These are phyloP conservation scores for Cytospora leucostoma DNA, from an alignment of 2,329 filamentous ascomycete species.

Conservation along the genomic window DNA sequence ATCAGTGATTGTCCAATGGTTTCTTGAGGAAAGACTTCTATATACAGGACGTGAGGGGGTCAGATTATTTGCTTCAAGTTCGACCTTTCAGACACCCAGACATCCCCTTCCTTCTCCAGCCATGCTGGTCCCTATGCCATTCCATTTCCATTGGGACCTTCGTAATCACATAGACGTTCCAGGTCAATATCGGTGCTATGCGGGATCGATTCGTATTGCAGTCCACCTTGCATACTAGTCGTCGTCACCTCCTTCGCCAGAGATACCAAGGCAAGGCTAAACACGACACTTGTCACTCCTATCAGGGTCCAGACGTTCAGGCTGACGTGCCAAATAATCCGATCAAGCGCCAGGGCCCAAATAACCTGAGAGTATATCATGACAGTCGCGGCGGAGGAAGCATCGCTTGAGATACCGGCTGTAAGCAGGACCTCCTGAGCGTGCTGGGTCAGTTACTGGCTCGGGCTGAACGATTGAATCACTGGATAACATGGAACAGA, in stretches of 20 bases:
- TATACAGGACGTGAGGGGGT: too few species aligned
- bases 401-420: constrained; percentile 71
- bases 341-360: constrained; percentile 49
- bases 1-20: too few species aligned
- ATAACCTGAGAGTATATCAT: constrained; percentile 63
- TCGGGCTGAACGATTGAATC: not conserved
- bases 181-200: not conserved
- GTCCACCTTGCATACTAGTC: not conserved
- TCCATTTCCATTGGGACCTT: not conserved
- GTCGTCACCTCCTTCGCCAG: constrained; percentile 18
- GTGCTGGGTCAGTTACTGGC: not conserved
- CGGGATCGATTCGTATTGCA: not conserved
- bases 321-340: constrained; percentile 18
- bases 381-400: constrained; percentile 58
- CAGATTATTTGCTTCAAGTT: not conserved
- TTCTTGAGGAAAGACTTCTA: too few species aligned
- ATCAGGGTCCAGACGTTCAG: constrained; percentile 17
- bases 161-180: constrained; percentile 15
- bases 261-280: constrained; percentile 17
- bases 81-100: not conserved
- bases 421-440: constrained; percentile 77
- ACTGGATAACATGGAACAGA: not conserved
- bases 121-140: not conserved
- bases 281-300: constrained; percentile 13
- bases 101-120: not conserved